Conservation (phyloP, 768 basidiomycete species). For the Amanita brunnescens region DNA sequence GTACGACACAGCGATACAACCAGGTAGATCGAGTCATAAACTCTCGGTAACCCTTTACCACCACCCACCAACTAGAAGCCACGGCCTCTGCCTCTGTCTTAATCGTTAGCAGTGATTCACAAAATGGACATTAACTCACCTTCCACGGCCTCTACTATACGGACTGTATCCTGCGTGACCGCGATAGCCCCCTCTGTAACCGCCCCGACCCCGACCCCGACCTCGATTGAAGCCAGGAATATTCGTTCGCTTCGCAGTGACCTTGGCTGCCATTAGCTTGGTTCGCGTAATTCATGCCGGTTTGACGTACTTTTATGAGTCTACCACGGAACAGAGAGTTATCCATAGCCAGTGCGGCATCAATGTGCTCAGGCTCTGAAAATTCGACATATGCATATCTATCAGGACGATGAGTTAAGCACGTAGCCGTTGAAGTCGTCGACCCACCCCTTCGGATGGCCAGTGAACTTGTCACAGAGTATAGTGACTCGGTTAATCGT, state of each 20-base stretch:
- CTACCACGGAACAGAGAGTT: slow-evolving; percentile 94
- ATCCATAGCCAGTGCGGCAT: slow-evolving; percentile 87
- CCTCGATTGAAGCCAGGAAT: slow-evolving; percentile 87
- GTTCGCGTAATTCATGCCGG: not conserved
- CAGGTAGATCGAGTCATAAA: slow-evolving; percentile 7
- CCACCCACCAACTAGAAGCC: slow-evolving; percentile 39
- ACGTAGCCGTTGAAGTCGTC: slow-evolving; percentile 1
- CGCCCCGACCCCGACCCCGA: slow-evolving; percentile 62
- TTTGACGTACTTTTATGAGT: slow-evolving; percentile 67
- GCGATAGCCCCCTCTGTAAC: slow-evolving; percentile 34
- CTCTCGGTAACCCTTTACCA: not conserved
- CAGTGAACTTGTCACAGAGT: slow-evolving; percentile 98
- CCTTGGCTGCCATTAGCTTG: slow-evolving; percentile 36
- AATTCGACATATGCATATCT: slow-evolving; percentile 99
- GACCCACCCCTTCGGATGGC: slow-evolving; percentile 91
- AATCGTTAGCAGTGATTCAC: slow-evolving; percentile 3
- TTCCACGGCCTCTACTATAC: slow-evolving; percentile 61
- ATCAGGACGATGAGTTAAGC: slow-evolving; percentile 1
- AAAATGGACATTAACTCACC: slow-evolving; percentile 38
- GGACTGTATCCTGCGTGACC: slow-evolving; percentile 43
- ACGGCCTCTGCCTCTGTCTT: slow-evolving; percentile 47
- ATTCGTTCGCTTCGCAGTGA: slow-evolving; percentile 93
- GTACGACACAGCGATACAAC: not conserved
- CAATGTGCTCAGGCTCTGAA: slow-evolving; percentile 84
- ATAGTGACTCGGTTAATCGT: slow-evolving; percentile 99